Conservation (phyloP, 768 basidiomycete genomes). For the Gymnopilus dilepis region DNA sequence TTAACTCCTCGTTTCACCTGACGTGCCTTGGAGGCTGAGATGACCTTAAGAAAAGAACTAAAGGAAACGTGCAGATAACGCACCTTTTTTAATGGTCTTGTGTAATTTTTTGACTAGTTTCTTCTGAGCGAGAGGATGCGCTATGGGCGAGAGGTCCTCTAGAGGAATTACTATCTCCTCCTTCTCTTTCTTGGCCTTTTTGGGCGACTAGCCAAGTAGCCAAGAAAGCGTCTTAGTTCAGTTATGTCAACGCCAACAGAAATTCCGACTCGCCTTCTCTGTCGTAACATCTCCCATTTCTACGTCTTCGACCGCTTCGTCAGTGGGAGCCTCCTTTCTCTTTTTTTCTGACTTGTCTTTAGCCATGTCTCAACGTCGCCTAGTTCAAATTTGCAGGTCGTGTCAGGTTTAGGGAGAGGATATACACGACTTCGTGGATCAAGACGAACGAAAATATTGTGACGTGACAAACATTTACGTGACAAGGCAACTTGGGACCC, state of each 20-base stretch:
- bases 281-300: constrained; percentile 48
- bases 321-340: constrained; percentile 50
- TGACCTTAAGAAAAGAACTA: constrained; percentile 3
- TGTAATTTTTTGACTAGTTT: constrained; percentile 95
- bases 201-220: constrained; percentile 49
- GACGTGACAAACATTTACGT: constrained; percentile 22
- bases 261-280: constrained; percentile 33
- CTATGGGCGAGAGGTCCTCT: constrained; percentile 92
- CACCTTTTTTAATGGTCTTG: constrained; percentile 93
- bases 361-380: constrained; percentile 46
- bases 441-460: constrained; percentile 18
- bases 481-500: background rate
- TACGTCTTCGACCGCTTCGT: constrained; percentile 49
- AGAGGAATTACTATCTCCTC: constrained; percentile 69
- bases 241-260: background rate
- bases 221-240: constrained; percentile 12
- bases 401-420: background rate
- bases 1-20: constrained; percentile 98
- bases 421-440: too few relatives aligned
- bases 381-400: background rate
- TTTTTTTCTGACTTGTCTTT: constrained; percentile 82
- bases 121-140: constrained; percentile 90
- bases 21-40: constrained; percentile 85
- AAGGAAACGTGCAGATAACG: constrained; percentile 10
- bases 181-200: constrained; percentile 65